A percentile compares a stretch with the other conserved stretches of the same genome.
phyloP scores from a whole-genome alignment of 352 stramenopile genomes.

The Thalassiosira livingstoniorum region DNA sequence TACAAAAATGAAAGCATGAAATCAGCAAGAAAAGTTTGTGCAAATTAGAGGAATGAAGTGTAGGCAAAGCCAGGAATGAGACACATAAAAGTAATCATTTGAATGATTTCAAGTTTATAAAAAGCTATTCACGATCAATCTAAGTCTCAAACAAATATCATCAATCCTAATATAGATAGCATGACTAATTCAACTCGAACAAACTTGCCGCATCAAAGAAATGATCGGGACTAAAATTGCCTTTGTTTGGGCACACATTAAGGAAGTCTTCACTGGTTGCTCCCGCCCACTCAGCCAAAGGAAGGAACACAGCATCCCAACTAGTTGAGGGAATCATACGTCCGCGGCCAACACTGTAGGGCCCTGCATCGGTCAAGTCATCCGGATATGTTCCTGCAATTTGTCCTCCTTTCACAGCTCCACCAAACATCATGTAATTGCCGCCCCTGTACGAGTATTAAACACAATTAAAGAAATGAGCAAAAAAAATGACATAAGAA shows the following conservation, averaged over 20 bases:
- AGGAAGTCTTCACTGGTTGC: slow-evolving; percentile 59
- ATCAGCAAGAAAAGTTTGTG: too few species aligned
- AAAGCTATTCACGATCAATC: too few species aligned
- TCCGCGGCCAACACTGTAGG: slow-evolving; percentile 69
- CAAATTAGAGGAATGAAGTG: too few species aligned
- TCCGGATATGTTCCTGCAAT: slow-evolving; percentile 78
- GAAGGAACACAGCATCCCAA: slow-evolving; percentile 78
- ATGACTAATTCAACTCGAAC: too few species aligned
- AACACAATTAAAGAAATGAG: not conserved
- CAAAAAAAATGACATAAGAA: not conserved
- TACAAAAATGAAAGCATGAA: too few species aligned
- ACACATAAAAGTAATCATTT: too few species aligned
- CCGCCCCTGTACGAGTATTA: slow-evolving; percentile 45
- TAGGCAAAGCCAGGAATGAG: too few species aligned
- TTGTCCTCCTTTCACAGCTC: slow-evolving; percentile 69
- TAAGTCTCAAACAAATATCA: too few species aligned
- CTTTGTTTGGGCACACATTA: slow-evolving; percentile 67
- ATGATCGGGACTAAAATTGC: slow-evolving; percentile 48
- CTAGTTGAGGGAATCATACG: slow-evolving; percentile 75
- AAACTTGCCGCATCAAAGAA: slow-evolving; percentile 34
- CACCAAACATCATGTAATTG: slow-evolving; percentile 78
- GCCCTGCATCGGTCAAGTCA: slow-evolving; percentile 64
- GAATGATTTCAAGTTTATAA: too few species aligned
- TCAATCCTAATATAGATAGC: too few species aligned
- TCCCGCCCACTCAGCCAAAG: slow-evolving; percentile 73